These are phyloP conservation scores for Aphanomyces invadans DNA, from an alignment of 352 stramenopile species.

Conservation along the genomic window DNA sequence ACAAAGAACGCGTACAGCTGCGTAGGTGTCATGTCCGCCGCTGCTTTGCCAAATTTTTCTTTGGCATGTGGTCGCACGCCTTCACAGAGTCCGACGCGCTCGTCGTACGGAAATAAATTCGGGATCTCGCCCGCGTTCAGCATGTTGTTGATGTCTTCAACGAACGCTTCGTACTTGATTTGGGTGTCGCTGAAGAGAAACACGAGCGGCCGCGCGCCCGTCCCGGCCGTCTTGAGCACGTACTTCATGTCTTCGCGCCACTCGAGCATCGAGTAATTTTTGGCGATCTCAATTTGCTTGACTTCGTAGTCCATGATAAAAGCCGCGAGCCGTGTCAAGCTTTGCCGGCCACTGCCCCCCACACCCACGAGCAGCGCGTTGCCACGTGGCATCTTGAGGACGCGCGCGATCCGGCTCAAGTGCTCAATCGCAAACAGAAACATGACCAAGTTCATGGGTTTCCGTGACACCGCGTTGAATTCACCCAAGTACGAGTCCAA, in stretches of 20 bases:
- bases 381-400: conserved; percentile 92
- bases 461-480: conserved; percentile 90
- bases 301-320: conserved; percentile 91
- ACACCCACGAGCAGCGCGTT: conserved; percentile 92
- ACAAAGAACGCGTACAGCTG: conserved; percentile 93
- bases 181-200: conserved; percentile 95
- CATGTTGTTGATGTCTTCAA: conserved; percentile 97
- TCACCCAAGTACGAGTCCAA: conserved; percentile 87
- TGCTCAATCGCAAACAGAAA: conserved; percentile 95
- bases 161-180: conserved; percentile 94
- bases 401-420: conserved; percentile 84
- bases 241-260: conserved; percentile 94
- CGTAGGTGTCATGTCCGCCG: conserved; percentile 83
- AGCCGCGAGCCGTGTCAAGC: conserved; percentile 84
- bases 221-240: conserved; percentile 84
- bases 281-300: conserved; percentile 93
- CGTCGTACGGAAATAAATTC: conserved; percentile 92
- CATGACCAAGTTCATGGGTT: conserved; percentile 94
- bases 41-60: conserved; percentile 84
- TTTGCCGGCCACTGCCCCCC: conserved; percentile 88
- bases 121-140: conserved; percentile 93
- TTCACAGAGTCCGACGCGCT: conserved; percentile 86
- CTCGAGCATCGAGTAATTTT: conserved; percentile 91
- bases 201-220: conserved; percentile 75
- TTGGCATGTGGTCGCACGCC: conserved; percentile 86